These are phyloP conservation scores for Wickerhamomyces canadensis DNA, from an alignment of 805 yeast genomes.

Conservation along the genomic window DNA sequence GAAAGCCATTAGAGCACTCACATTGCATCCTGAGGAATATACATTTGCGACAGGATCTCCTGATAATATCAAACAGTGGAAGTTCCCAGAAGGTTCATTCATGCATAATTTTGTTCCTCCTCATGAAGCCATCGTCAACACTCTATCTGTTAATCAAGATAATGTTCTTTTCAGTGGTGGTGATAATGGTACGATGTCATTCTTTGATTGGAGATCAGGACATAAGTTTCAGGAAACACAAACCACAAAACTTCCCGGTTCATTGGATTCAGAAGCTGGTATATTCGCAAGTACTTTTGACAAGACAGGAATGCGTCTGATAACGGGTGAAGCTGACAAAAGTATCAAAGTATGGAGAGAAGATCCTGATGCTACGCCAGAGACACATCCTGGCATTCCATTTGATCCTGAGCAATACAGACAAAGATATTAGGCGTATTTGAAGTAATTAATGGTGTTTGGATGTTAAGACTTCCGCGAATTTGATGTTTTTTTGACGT, in stretches of 20 bases:
- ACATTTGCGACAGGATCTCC: conserved; percentile 80
- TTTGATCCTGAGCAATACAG: conserved; percentile 17
- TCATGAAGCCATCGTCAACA: conserved; percentile 55
- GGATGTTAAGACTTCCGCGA: conserved; percentile 1
- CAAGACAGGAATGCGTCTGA: conserved; percentile 67
- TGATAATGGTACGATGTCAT: conserved; percentile 73
- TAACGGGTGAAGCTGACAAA: conserved; percentile 91
- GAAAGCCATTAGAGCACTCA: conserved; percentile 71
- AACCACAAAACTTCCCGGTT: conserved; percentile 64
- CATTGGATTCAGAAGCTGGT: conserved; percentile 59
- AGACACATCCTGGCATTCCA: conserved; percentile 20
- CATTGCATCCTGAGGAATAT: conserved; percentile 60
- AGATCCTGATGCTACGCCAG: conserved; percentile 27
- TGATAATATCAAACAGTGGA: conserved; percentile 80
- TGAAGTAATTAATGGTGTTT: conserved; percentile 1
- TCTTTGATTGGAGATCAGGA: conserved; percentile 77
- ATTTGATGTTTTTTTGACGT: background rate
- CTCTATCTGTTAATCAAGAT: conserved; percentile 54
- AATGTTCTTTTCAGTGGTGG: conserved; percentile 75
- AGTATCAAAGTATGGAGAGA: conserved; percentile 72
- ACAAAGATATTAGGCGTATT: conserved; percentile 10
- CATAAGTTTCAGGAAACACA: conserved; percentile 46
- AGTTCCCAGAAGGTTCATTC: conserved; percentile 69
- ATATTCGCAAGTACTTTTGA: conserved; percentile 73
- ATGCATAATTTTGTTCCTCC: conserved; percentile 48